Conservation (phyloP, 305 asterid species). For the Fraxinus latifolia region DNA sequence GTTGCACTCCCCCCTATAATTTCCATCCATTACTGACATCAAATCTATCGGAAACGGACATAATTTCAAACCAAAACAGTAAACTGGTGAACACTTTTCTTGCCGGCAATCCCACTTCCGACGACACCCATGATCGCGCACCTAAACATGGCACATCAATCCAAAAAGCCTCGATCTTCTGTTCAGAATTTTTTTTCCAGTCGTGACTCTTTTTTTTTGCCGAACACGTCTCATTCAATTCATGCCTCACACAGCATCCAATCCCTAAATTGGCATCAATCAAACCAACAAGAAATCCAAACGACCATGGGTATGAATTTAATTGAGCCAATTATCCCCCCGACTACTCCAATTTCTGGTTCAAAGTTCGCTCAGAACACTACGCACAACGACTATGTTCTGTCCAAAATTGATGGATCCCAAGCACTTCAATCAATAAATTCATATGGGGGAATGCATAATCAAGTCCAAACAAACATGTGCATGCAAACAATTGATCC, state of each 20-base stretch:
- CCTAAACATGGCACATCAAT: neutral
- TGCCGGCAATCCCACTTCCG: no score
- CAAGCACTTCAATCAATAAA: neutral
- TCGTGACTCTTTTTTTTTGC: no score
- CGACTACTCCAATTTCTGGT: neutral
- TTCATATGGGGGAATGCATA: neutral
- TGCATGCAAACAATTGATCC: neutral
- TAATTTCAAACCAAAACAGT: no score
- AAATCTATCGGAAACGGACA: no score
- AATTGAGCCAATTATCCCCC: neutral
- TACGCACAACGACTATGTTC: neutral
- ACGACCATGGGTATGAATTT: no score
- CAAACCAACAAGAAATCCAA: neutral
- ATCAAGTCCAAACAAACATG: neutral
- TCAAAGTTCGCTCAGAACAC: neutral
- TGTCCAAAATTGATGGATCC: neutral
- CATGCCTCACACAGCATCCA: neutral
- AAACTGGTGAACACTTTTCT: no score
- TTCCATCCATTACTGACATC: no score
- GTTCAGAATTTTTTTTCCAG: no score
- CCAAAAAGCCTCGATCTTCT: neutral
- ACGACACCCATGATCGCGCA: no score
- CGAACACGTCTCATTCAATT: neutral
- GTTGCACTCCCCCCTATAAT: no score
- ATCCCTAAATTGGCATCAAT: neutral